Evolutionary conservation across 345 rosid genomes (phyloP), one percentile per base, ranked within the genome.

Genomic region (Hibiscus trionum): DNA sequence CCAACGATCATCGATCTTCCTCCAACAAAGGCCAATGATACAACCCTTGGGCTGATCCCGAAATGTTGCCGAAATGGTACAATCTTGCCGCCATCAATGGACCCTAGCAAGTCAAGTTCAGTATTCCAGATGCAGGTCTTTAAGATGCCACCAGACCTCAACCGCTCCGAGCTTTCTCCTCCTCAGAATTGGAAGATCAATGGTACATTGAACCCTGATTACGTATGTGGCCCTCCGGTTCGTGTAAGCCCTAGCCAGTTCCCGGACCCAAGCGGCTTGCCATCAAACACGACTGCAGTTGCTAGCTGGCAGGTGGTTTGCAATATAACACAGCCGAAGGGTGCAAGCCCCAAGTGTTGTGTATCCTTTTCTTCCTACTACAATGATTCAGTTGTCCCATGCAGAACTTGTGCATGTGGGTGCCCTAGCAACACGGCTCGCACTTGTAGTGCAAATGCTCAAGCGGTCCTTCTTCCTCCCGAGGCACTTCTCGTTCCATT

Each of bases 281-380:
- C 90, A 47, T 80, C 85, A 1, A 85, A 92, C 78, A 78, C 78
- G 19, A 80, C 93, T 12, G 94, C 85, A 8, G 82, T 89, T 80
- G 94, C 94, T 0, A 95, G 96, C 76, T 95, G 97, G 99, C 99
- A 92, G 84, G 85, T 95, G 19, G 98, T 90, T 42, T 95, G 99
- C 84, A 95, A 95, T 78, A 95, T 95, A 73, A 88, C 90, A 62
- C 87, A 83, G 58, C 89, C 94, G 60, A 73, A 89, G 83, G 94
- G 89, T 3, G 80, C 69, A 1, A 79, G 81, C 72, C 98, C 96
- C n/a, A 84, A 75, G 66, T 95, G 97, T 62, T 95, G 98, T 31
- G 99, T 92, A 5, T 88, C 99, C 1, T 95, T 95, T 78, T 95
- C 99, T 73, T 81, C 99, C 29, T 95, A 89, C 86, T 86, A 84